Evolutionary conservation across 2,329 filamentous ascomycete species (phyloP).

Genomic region (Alternaria brassicicola): DNA sequence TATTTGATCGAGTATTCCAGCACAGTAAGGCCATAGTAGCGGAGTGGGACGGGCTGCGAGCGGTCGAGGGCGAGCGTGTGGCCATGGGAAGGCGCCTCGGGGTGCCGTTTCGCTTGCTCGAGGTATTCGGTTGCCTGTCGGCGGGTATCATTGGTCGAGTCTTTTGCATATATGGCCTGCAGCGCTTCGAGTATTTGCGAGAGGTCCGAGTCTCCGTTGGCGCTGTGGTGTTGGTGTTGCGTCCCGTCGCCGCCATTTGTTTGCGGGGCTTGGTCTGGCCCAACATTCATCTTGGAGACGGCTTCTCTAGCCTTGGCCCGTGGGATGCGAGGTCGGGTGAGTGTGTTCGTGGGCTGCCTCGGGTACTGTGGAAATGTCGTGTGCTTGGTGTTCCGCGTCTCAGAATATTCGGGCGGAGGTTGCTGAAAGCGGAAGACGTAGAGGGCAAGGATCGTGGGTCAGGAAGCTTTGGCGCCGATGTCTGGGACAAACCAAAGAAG

Average conservation of each 20-base stretch:
- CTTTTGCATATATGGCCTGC: conserved; percentile 82
- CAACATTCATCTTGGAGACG: conserved; percentile 42
- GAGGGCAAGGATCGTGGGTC: conserved; percentile 14
- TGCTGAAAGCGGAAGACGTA: conserved; percentile 17
- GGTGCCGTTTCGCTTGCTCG: conserved; percentile 79
- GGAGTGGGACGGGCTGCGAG: conserved; percentile 77
- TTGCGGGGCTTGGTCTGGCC: conserved; percentile 36
- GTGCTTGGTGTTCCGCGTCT: neutral
- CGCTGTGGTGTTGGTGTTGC: conserved; percentile 26
- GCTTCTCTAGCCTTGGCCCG: conserved; percentile 13
- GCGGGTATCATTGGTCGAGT: conserved; percentile 79
- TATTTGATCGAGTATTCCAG: conserved; percentile 90
- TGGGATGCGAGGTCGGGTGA: neutral
- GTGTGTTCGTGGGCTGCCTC: neutral
- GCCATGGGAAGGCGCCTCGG: conserved; percentile 82
- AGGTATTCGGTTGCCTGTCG: conserved; percentile 84
- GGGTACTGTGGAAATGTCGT: neutral
- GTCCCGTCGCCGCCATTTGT: conserved; percentile 13
- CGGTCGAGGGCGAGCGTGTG: conserved; percentile 79
- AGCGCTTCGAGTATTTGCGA: conserved; percentile 81
- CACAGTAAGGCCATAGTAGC: conserved; percentile 91
- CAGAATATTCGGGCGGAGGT: conserved; percentile 5
- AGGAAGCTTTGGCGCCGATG: conserved; percentile 24
- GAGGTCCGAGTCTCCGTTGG: conserved; percentile 50
- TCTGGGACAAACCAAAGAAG: conserved; percentile 16